phyloP scores from a whole-genome alignment of 345 rosid species.

The Hypericum perforatum region DNA sequence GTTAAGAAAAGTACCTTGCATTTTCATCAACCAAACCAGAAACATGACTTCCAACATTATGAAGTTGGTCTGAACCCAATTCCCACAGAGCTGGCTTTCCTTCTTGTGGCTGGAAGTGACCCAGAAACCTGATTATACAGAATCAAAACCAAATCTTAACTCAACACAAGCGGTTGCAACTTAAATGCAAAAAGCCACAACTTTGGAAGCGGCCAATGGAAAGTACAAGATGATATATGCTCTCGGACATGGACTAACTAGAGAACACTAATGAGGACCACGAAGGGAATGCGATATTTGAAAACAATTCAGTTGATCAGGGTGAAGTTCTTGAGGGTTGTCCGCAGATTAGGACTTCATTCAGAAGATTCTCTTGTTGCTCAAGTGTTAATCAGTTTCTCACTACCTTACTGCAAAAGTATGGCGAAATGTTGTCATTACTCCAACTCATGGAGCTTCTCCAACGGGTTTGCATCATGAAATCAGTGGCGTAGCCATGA shows the following conservation, averaged over 20 bases:
- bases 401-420: slow-evolving; percentile 39
- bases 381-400: slow-evolving; percentile 37
- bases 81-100: slow-evolving; percentile 6
- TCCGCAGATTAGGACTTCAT: slow-evolving; percentile 30
- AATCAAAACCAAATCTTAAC: not conserved
- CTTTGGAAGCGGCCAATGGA: not conserved
- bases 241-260: slow-evolving; percentile 22
- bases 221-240: not conserved
- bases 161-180: not conserved
- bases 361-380: slow-evolving; percentile 34
- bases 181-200: not conserved
- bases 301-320: slow-evolving; percentile 37
- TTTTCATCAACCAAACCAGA: slow-evolving; percentile 29
- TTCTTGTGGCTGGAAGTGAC: slow-evolving; percentile 1
- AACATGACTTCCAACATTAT: slow-evolving; percentile 13
- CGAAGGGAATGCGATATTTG: slow-evolving; percentile 16
- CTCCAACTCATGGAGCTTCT: slow-evolving; percentile 46
- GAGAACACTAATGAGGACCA: slow-evolving; percentile 9
- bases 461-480: too few relatives aligned
- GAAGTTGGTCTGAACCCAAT: slow-evolving; percentile 1
- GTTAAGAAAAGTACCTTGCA: slow-evolving; percentile 29
- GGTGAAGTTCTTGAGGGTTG: slow-evolving; percentile 51
- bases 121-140: not conserved
- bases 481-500: too few relatives aligned
- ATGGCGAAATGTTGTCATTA: slow-evolving; percentile 51